Evolutionary conservation across 2,329 filamentous ascomycete genomes (phyloP).

Genomic region (Dactylonectria macrodidyma): DNA sequence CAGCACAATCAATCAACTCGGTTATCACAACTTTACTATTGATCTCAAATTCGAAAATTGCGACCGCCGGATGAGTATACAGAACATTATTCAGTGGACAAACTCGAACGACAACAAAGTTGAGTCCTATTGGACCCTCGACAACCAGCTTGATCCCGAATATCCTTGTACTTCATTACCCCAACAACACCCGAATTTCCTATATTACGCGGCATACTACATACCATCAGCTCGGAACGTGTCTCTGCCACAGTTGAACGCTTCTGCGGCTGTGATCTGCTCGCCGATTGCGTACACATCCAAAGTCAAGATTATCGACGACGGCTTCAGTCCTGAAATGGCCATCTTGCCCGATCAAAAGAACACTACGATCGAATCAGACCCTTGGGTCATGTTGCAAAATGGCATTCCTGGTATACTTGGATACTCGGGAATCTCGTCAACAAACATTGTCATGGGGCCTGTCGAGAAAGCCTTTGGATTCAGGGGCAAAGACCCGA

Average conservation of each 20-base stretch:
- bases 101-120: not conserved
- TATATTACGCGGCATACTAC: not conserved
- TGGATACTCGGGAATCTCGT: not conserved
- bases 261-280: not conserved
- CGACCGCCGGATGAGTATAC: not conserved
- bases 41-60: not conserved
- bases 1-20: not conserved
- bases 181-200: not conserved
- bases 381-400: not conserved
- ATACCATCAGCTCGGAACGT: not conserved
- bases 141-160: not conserved
- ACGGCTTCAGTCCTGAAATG: not conserved
- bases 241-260: not conserved
- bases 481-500: not conserved
- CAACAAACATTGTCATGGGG: not conserved
- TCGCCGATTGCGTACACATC: not conserved
- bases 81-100: not conserved
- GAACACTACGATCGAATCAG: not conserved
- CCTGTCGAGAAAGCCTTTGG: not conserved
- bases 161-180: slow-evolving; percentile 1
- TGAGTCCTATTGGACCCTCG: not conserved
- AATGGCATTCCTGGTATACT: not conserved
- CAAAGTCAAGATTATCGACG: slow-evolving; percentile 9
- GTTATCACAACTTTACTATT: not conserved
- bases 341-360: not conserved